Evolutionary conservation across 306 rosid species (phyloP).

Genomic region (Pachyrhizus erosus): DNA sequence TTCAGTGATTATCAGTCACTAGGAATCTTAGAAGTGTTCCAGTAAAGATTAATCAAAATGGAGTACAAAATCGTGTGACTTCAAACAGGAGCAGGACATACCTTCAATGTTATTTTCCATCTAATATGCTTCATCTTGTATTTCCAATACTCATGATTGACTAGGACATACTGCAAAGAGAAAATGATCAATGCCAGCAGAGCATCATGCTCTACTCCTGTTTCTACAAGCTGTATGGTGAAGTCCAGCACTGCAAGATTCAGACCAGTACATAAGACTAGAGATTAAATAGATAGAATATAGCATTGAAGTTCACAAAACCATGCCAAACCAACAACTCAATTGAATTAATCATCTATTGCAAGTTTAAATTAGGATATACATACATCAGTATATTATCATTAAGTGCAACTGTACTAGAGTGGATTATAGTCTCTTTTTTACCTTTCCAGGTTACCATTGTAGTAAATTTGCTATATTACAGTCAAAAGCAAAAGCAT

Average conservation of each 20-base stretch:
- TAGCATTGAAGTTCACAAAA: constrained; percentile 30
- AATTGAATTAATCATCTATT: neutral
- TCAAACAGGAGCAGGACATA: constrained; percentile 44
- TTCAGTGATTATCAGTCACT: neutral
- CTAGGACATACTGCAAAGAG: constrained; percentile 83
- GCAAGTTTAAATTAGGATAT: constrained; percentile 23
- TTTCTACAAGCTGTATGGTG: constrained; percentile 81
- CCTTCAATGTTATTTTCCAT: constrained; percentile 90
- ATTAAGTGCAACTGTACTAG: neutral
- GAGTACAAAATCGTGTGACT: constrained; percentile 4
- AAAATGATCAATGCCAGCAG: constrained; percentile 75
- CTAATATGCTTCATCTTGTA: constrained; percentile 79
- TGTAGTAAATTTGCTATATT: neutral
- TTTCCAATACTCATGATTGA: constrained; percentile 89
- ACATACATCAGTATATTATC: constrained; percentile 6
- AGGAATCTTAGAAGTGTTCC: constrained; percentile 11
- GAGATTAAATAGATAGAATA: neutral
- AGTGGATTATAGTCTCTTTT: neutral
- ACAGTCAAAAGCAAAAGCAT: constrained; percentile 6
- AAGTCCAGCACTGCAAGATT: constrained; percentile 87
- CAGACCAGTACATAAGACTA: constrained; percentile 46
- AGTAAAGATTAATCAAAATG: constrained; percentile 29
- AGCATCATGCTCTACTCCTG: constrained; percentile 85
- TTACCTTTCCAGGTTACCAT: neutral
- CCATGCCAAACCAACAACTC: constrained; percentile 24